Evolutionary conservation across 495 filamentous ascomycete genomes (phyloP).

Genomic region (Aspergillus panamensis): DNA sequence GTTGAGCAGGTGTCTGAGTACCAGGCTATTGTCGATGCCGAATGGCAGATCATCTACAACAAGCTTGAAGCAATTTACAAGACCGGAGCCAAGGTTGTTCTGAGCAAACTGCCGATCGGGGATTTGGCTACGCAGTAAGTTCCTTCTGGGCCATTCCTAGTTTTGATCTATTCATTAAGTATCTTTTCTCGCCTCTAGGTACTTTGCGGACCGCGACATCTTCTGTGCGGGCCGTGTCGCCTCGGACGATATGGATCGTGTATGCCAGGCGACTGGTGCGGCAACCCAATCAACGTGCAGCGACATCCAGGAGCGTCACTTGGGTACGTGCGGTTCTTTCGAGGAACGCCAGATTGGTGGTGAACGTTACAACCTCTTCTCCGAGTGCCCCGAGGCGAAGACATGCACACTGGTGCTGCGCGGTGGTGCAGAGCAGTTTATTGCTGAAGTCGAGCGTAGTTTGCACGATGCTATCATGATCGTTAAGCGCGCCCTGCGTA

Average conservation of each 20-base stretch:
- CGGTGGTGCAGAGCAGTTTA: slow-evolving; percentile 97
- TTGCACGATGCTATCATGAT: slow-evolving; percentile 99
- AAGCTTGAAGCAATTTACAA: slow-evolving; percentile 92
- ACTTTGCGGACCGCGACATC: slow-evolving; percentile 95
- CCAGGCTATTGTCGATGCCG: slow-evolving; percentile 97
- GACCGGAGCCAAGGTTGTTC: slow-evolving; percentile 92
- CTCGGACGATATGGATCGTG: slow-evolving; percentile 91
- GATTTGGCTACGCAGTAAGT: slow-evolving; percentile 90
- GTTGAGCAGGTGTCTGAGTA: slow-evolving; percentile 99
- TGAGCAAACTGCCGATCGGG: slow-evolving; percentile 96
- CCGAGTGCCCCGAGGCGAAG: slow-evolving; percentile 89
- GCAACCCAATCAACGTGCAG: slow-evolving; percentile 94
- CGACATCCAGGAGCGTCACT: slow-evolving; percentile 83
- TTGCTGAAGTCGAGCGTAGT: slow-evolving; percentile 94
- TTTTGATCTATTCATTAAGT: neutral
- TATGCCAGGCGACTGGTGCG: slow-evolving; percentile 90
- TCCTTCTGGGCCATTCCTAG: neutral
- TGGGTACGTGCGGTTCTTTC: slow-evolving; percentile 86
- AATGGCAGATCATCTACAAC: slow-evolving; percentile 99
- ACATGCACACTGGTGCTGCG: slow-evolving; percentile 95
- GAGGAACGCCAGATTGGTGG: slow-evolving; percentile 96
- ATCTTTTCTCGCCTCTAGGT: slow-evolving; percentile 41
- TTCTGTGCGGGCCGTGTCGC: slow-evolving; percentile 96
- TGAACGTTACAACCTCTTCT: slow-evolving; percentile 97
- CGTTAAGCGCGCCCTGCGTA: slow-evolving; percentile 92